Conservation (phyloP, 2,329 filamentous ascomycete genomes). For the Diplodia intermedia region DNA sequence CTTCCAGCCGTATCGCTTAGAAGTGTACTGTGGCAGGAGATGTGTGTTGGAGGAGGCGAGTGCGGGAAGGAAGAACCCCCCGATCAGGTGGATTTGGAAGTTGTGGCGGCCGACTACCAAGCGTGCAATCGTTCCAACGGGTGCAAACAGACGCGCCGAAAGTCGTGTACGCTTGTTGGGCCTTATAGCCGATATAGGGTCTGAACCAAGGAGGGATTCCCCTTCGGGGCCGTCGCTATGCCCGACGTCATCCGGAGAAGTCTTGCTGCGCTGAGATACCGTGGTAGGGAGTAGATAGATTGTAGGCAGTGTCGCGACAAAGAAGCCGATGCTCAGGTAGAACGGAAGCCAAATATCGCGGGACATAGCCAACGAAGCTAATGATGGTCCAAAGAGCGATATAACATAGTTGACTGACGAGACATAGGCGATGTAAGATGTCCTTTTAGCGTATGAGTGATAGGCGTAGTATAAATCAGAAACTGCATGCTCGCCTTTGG, state of each 20-base stretch:
- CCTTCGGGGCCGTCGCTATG: not conserved
- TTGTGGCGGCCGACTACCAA: conserved; percentile 35
- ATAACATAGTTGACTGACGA: conserved; percentile 43
- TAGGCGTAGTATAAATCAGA: conserved; percentile 17
- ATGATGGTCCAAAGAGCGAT: conserved; percentile 43
- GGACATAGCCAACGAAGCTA: conserved; percentile 47
- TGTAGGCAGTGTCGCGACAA: conserved; percentile 39
- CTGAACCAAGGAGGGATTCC: conserved; percentile 3
- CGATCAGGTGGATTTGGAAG: conserved; percentile 44
- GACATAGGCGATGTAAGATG: conserved; percentile 45
- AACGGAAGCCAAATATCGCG: conserved; percentile 47
- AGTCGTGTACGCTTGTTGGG: not conserved
- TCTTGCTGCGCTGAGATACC: not conserved
- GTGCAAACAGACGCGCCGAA: not conserved
- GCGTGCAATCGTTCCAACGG: not conserved
- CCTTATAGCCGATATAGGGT: not conserved
- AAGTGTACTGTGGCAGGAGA: conserved; percentile 49
- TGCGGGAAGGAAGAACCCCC: conserved; percentile 46
- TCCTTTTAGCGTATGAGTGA: conserved; percentile 34
- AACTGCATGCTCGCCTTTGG: conserved; percentile 36
- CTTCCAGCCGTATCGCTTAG: conserved; percentile 49
- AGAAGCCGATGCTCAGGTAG: conserved; percentile 43
- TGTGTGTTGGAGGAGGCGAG: conserved; percentile 50
- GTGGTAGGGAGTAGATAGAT: conserved; percentile 9
- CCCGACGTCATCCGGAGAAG: too few species aligned